phyloP scores from a whole-genome alignment of 148 eudicot genomes.

The Salicornia ramosissima region DNA sequence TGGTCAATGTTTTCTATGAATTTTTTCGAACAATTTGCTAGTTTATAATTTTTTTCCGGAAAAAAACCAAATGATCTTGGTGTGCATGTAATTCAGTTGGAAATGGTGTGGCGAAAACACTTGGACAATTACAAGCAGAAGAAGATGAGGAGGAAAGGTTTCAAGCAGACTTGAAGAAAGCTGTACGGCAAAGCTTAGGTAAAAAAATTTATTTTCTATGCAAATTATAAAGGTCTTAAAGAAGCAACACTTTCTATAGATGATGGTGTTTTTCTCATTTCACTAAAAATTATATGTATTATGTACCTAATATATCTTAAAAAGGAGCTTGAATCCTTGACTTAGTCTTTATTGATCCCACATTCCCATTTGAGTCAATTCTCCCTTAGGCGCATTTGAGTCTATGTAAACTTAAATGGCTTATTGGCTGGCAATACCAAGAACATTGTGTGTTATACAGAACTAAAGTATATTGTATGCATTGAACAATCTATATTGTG shows the following conservation, averaged over 20 bases:
- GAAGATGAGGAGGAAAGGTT: conserved; percentile 92
- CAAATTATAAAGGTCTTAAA: too few relatives aligned
- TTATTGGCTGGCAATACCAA: neutral
- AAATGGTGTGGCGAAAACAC: conserved; percentile 55
- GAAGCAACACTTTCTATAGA: neutral
- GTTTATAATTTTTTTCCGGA: neutral
- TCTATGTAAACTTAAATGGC: neutral
- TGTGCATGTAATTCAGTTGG: conserved; percentile 23
- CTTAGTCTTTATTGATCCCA: too few relatives aligned
- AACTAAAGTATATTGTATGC: neutral
- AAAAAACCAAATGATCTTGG: too few relatives aligned
- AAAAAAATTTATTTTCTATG: conserved; percentile 12
- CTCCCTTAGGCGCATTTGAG: too few relatives aligned
- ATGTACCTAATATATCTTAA: too few relatives aligned
- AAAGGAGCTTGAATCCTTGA: too few relatives aligned
- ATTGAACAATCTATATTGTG: neutral
- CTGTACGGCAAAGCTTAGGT: conserved; percentile 93
- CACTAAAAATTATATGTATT: too few relatives aligned
- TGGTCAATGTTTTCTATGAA: neutral
- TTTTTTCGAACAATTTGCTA: neutral
- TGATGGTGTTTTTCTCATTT: too few relatives aligned
- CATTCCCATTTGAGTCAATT: too few relatives aligned
- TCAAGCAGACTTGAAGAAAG: conserved; percentile 82
- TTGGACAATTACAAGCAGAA: conserved; percentile 61
- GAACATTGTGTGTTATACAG: neutral